Conservation (phyloP, 495 filamentous ascomycete species). For the Daldinia grandis region DNA sequence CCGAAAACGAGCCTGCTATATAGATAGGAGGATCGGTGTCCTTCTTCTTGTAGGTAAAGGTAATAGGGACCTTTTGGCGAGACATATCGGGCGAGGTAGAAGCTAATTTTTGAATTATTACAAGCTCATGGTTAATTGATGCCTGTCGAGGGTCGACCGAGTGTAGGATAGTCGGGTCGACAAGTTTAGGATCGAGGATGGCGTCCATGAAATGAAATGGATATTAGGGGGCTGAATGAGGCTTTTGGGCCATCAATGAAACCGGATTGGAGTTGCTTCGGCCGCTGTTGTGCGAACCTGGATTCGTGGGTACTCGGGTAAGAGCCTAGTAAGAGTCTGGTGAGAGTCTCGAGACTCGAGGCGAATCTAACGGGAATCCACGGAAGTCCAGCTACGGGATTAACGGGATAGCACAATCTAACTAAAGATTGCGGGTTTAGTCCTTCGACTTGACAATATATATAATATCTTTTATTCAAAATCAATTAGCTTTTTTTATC, state of each 20-base stretch:
- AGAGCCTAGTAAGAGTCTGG: slow-evolving; percentile 7
- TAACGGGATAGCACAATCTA: slow-evolving; percentile 4
- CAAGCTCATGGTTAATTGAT: slow-evolving; percentile 31
- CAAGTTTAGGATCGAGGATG: slow-evolving; percentile 33
- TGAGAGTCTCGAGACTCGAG: slow-evolving; percentile 14
- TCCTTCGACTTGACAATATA: neutral
- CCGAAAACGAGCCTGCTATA: slow-evolving; percentile 70
- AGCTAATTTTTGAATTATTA: slow-evolving; percentile 28
- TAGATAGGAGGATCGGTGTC: slow-evolving; percentile 68
- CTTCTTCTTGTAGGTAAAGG: slow-evolving; percentile 65
- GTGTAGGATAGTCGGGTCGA: slow-evolving; percentile 30
- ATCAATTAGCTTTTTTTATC: slow-evolving; percentile 3
- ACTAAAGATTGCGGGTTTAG: neutral
- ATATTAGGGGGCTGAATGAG: slow-evolving; percentile 4
- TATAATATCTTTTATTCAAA: neutral
- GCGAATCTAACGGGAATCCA: slow-evolving; percentile 6
- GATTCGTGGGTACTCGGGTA: slow-evolving; percentile 10
- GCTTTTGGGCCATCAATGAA: slow-evolving; percentile 18
- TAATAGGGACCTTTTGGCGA: slow-evolving; percentile 52
- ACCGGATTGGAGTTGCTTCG: slow-evolving; percentile 5
- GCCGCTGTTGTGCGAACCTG: slow-evolving; percentile 18
- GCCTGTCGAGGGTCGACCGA: slow-evolving; percentile 31
- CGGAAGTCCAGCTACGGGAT: slow-evolving; percentile 15
- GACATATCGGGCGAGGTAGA: slow-evolving; percentile 47
- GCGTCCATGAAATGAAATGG: slow-evolving; percentile 27